These are phyloP conservation scores for Trichothecium roseum DNA, from an alignment of 2,329 filamentous ascomycete species.

Conservation along the genomic window DNA sequence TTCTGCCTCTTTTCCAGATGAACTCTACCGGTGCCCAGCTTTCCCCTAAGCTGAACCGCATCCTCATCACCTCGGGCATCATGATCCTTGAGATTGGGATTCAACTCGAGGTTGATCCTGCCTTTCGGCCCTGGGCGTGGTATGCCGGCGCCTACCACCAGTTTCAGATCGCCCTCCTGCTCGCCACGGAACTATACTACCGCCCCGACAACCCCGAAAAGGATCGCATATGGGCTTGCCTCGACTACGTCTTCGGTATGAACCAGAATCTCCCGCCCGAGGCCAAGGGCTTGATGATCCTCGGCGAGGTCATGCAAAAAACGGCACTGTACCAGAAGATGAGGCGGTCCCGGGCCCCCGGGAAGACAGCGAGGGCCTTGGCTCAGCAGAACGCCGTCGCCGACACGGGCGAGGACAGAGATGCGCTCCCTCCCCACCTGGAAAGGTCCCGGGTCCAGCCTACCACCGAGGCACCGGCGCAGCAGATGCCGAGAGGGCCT, in stretches of 20 bases:
- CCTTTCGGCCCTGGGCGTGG: slow-evolving; percentile 55
- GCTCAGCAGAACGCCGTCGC: too few species aligned
- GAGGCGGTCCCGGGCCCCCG: slow-evolving; percentile 18
- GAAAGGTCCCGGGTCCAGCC: too few species aligned
- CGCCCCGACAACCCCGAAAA: slow-evolving; percentile 46
- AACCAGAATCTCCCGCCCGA: slow-evolving; percentile 38
- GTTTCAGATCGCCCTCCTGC: slow-evolving; percentile 58
- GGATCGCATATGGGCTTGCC: slow-evolving; percentile 57
- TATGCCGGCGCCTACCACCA: slow-evolving; percentile 63
- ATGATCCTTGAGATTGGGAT: slow-evolving; percentile 37
- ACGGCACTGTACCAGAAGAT: slow-evolving; percentile 48
- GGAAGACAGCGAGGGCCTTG: slow-evolving; percentile 36
- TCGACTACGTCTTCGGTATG: slow-evolving; percentile 63
- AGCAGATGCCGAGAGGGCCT: too few species aligned
- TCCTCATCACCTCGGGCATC: slow-evolving; percentile 53
- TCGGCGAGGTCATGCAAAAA: slow-evolving; percentile 52
- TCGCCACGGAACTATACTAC: slow-evolving; percentile 57
- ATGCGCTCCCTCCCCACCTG: slow-evolving; percentile 7
- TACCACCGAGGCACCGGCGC: too few species aligned
- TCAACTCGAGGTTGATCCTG: slow-evolving; percentile 30
- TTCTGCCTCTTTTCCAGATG: slow-evolving; percentile 56
- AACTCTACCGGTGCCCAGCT: slow-evolving; percentile 30
- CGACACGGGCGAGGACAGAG: background rate
- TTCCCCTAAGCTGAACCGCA: slow-evolving; percentile 51
- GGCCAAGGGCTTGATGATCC: slow-evolving; percentile 49